A percentile compares a stretch with the other conserved stretches of the same genome.
Conservation (phyloP, 352 stramenopile species). For the Phytophthora gonapodyides region DNA sequence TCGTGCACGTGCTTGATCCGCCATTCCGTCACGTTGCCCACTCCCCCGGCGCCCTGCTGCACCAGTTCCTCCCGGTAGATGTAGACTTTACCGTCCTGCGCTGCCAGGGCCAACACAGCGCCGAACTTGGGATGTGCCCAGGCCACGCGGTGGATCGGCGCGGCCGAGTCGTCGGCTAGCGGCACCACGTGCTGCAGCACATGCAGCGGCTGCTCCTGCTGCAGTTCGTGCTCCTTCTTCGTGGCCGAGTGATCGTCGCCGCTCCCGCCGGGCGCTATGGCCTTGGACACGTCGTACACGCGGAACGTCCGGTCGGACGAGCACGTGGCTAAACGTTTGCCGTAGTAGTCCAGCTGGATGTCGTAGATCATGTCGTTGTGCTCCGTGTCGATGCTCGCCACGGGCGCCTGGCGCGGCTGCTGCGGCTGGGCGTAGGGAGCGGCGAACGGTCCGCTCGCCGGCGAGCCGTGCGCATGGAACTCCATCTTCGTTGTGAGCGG, state of each 20-base stretch:
- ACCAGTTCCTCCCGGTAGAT: constrained; percentile 81
- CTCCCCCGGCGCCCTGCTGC: constrained; percentile 38
- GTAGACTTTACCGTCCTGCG: constrained; percentile 85
- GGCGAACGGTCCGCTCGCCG: constrained; percentile 18
- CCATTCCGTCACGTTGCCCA: constrained; percentile 65
- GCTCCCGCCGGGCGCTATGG: constrained; percentile 35
- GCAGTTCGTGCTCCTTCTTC: constrained; percentile 10
- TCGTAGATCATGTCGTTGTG: constrained; percentile 91
- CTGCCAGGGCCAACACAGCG: constrained; percentile 74
- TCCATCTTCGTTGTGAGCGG: constrained; percentile 22
- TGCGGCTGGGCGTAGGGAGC: constrained; percentile 19
- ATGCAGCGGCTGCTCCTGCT: constrained; percentile 31
- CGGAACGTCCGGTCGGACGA: constrained; percentile 85
- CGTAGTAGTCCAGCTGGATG: constrained; percentile 90
- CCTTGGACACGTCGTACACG: constrained; percentile 78
- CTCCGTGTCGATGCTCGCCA: constrained; percentile 82
- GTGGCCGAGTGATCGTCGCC: constrained; percentile 4
- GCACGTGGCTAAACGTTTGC: constrained; percentile 81
- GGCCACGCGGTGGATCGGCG: constrained; percentile 75
- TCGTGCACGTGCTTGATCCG: constrained; percentile 76
- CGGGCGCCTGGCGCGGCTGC: constrained; percentile 40
- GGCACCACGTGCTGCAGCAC: constrained; percentile 70
- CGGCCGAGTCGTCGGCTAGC: constrained; percentile 65
- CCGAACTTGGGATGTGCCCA: constrained; percentile 90
- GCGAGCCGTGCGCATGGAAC: constrained; percentile 14